A percentile compares a stretch with the other conserved stretches of the same genome.
Conservation (phyloP, 768 basidiomycete genomes). For the Panellus pusillus region DNA sequence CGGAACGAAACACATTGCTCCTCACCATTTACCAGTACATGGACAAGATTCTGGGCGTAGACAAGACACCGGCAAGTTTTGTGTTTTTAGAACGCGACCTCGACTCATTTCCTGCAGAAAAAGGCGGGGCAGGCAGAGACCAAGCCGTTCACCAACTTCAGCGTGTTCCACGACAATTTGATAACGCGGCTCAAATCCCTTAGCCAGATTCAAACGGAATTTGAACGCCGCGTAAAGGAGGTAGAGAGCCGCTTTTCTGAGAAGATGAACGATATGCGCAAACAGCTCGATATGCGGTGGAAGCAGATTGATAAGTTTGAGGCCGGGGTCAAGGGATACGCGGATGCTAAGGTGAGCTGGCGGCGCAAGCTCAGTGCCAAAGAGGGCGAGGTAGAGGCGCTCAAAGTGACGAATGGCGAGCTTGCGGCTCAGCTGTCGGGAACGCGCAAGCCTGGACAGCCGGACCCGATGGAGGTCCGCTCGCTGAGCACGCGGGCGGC, state of each 20-base stretch:
- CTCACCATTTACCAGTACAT: slow-evolving; percentile 94
- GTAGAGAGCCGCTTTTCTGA: slow-evolving; percentile 72
- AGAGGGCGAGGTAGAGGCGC: slow-evolving; percentile 86
- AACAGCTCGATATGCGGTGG: slow-evolving; percentile 87
- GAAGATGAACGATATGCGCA: slow-evolving; percentile 74
- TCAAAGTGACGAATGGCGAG: slow-evolving; percentile 83
- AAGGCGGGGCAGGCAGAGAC: slow-evolving; percentile 77
- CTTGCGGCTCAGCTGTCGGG: slow-evolving; percentile 67
- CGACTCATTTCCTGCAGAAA: slow-evolving; percentile 46
- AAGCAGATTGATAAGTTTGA: slow-evolving; percentile 94
- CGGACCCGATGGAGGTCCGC: slow-evolving; percentile 68
- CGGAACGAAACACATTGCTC: slow-evolving; percentile 88
- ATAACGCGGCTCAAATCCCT: slow-evolving; percentile 84
- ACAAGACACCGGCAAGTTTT: slow-evolving; percentile 72
- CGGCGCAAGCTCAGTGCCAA: slow-evolving; percentile 77
- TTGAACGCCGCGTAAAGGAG: slow-evolving; percentile 83
- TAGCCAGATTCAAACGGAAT: slow-evolving; percentile 80
- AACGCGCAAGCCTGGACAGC: slow-evolving; percentile 57
- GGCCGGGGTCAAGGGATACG: slow-evolving; percentile 74
- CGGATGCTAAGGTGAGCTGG: slow-evolving; percentile 82
- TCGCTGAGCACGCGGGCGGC: slow-evolving; percentile 71
- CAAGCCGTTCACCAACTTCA: slow-evolving; percentile 92
- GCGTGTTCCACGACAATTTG: slow-evolving; percentile 92
- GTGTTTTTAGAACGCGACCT: no score
- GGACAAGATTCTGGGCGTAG: slow-evolving; percentile 90